Conservation (phyloP, 208 protist species). For the Porcisia deanei region DNA sequence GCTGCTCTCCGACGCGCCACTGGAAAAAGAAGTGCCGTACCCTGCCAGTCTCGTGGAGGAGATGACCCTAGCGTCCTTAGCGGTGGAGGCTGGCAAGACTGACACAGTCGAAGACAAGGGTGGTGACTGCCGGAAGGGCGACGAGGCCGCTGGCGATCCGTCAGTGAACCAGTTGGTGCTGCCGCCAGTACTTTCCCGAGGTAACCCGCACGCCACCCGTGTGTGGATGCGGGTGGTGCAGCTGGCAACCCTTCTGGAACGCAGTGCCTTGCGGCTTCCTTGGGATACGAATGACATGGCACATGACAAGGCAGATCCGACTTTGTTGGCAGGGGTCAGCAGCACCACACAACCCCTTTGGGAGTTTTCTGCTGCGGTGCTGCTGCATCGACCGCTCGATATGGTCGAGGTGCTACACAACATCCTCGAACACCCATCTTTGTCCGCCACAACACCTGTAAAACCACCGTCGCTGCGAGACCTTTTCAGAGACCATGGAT, state of each 20-base stretch:
- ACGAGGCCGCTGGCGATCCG: neutral
- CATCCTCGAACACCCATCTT: neutral
- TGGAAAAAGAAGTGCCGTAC: constrained; percentile 19
- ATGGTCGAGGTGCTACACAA: constrained; percentile 4
- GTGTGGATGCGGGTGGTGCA: constrained; percentile 24
- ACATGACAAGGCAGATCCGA: neutral
- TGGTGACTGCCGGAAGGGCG: neutral
- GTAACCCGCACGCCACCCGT: constrained; percentile 14
- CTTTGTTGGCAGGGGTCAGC: neutral
- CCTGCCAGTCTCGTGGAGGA: constrained; percentile 9
- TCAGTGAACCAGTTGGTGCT: neutral
- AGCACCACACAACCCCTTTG: constrained; percentile 10
- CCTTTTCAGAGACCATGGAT: neutral
- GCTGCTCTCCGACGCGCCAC: constrained; percentile 8
- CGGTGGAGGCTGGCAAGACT: neutral
- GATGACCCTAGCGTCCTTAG: neutral
- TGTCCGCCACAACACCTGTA: constrained; percentile 2
- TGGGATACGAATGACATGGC: constrained; percentile 1
- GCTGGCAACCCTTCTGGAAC: constrained; percentile 20
- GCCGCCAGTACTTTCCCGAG: constrained; percentile 6
- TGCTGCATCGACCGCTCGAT: constrained; percentile 11
- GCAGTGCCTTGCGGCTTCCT: constrained; percentile 3
- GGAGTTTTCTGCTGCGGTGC: constrained; percentile 20
- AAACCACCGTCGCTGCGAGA: constrained; percentile 6
- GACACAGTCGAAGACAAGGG: neutral